These are phyloP conservation scores for Aspergillus sp. DNA, from an alignment of 2,329 filamentous ascomycete species.

Conservation along the genomic window DNA sequence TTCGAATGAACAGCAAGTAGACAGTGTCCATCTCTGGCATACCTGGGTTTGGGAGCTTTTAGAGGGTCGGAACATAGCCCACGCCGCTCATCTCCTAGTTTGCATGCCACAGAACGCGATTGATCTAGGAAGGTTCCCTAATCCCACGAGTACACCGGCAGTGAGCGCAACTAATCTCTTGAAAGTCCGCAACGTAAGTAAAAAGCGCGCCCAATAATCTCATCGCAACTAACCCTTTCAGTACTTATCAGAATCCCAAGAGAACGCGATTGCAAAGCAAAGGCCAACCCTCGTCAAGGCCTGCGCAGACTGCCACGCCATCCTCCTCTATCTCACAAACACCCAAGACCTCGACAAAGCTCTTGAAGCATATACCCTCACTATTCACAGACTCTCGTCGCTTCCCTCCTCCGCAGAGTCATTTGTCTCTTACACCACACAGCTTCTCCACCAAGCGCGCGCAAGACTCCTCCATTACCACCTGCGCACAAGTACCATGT, in stretches of 20 bases:
- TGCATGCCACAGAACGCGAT: conserved; percentile 43
- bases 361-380: conserved; percentile 47
- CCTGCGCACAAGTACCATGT: conserved; percentile 64
- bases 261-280: conserved; percentile 60
- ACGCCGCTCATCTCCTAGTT: conserved; percentile 45
- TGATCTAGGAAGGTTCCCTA: conserved; percentile 35
- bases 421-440: conserved; percentile 46
- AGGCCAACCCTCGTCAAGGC: conserved; percentile 56
- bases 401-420: conserved; percentile 44
- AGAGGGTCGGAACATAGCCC: conserved; percentile 40
- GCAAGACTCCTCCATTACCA: conserved; percentile 70
- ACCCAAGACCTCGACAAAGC: conserved; percentile 38
- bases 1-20: conserved; percentile 36
- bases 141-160: conserved; percentile 19
- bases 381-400: conserved; percentile 49
- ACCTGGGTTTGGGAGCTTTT: conserved; percentile 73
- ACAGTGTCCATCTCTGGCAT: conserved; percentile 58
- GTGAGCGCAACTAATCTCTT: conserved; percentile 42
- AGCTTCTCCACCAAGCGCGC: conserved; percentile 71
- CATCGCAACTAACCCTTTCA: conserved; percentile 56
- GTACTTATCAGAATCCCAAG: conserved; percentile 58
- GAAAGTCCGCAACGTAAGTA: conserved; percentile 46
- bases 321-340: conserved; percentile 69
- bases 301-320: conserved; percentile 64
- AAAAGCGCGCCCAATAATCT: conserved; percentile 1